phyloP scores from a whole-genome alignment of 768 basidiomycete genomes.

The Termitomyces bulborhizus region DNA sequence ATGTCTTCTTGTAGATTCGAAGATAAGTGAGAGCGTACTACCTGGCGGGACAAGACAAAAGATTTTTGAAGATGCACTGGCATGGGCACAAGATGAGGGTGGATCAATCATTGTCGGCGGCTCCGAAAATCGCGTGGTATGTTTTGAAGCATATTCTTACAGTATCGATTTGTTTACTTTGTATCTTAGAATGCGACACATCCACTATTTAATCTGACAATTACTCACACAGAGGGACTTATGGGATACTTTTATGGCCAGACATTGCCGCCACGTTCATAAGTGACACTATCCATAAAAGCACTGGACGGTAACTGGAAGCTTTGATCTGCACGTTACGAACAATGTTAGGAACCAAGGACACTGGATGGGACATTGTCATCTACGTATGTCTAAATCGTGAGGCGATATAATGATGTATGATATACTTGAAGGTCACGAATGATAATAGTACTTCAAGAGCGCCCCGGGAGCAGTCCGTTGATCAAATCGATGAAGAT shows the following conservation, averaged over 20 bases:
- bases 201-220: slow-evolving; percentile 71
- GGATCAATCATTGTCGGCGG: slow-evolving; percentile 51
- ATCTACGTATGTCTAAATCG: neutral
- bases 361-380: neutral
- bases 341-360: neutral
- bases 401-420: neutral
- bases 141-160: slow-evolving; percentile 17
- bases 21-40: slow-evolving; percentile 27
- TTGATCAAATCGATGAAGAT: neutral
- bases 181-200: slow-evolving; percentile 71
- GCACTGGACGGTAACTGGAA: neutral
- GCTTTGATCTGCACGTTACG: neutral
- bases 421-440: neutral
- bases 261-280: slow-evolving; percentile 29
- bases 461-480: no score
- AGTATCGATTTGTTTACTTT: neutral
- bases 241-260: slow-evolving; percentile 75
- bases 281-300: neutral
- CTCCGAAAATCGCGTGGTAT: slow-evolving; percentile 54
- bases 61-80: slow-evolving; percentile 49
- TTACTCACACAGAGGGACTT: slow-evolving; percentile 58
- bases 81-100: slow-evolving; percentile 68
- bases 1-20: slow-evolving; percentile 20
- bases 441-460: neutral
- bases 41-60: slow-evolving; percentile 17